These are phyloP conservation scores for Eimeria falciformis DNA, from an alignment of 169 alveolate species.

Conservation along the genomic window DNA sequence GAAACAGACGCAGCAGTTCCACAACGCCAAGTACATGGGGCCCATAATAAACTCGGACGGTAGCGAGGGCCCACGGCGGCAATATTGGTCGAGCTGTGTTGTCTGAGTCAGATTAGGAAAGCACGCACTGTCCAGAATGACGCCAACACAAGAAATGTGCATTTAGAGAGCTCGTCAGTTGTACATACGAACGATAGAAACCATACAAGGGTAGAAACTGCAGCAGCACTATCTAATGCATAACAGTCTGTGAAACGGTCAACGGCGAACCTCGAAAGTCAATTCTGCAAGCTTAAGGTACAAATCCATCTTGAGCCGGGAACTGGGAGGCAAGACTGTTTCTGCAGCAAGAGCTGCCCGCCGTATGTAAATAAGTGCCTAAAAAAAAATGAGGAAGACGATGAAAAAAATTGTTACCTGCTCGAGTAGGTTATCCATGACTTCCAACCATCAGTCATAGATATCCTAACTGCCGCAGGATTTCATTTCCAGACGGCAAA, in stretches of 20 bases:
- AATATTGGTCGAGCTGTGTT: conserved; percentile 45
- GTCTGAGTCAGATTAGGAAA: neutral
- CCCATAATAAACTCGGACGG: conserved; percentile 35
- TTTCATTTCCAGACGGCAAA: too few relatives aligned
- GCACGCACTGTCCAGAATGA: too few relatives aligned
- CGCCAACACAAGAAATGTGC: too few relatives aligned
- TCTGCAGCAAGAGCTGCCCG: conserved; percentile 89
- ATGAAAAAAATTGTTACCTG: neutral
- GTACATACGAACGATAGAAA: neutral
- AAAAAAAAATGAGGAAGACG: neutral
- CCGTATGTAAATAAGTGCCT: conserved; percentile 83
- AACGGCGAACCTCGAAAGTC: conserved; percentile 78
- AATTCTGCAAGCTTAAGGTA: conserved; percentile 87
- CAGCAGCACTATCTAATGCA: conserved; percentile 1
- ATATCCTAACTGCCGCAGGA: too few relatives aligned
- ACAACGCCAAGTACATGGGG: conserved; percentile 50
- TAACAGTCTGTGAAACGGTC: neutral
- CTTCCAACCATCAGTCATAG: too few relatives aligned
- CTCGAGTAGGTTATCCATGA: neutral
- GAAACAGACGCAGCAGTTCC: conserved; percentile 50
- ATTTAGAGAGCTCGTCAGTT: too few relatives aligned
- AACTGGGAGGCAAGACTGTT: conserved; percentile 87
- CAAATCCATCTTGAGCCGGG: conserved; percentile 89
- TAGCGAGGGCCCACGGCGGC: conserved; percentile 62
- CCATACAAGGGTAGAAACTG: neutral